Evolutionary conservation across 345 rosid species (phyloP).

Genomic region (Brassica incana): DNA sequence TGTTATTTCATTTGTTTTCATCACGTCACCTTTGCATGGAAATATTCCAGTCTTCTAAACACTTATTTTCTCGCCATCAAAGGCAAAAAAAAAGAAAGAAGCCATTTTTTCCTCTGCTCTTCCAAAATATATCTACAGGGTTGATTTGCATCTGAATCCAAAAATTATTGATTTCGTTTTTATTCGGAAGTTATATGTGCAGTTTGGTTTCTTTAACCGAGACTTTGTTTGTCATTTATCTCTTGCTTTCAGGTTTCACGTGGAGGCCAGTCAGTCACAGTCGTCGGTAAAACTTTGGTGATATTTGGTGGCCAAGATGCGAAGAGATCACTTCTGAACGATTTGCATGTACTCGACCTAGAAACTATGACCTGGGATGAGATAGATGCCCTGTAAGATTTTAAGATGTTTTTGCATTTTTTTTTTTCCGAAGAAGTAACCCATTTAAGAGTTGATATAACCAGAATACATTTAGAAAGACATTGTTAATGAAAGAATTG

Average conservation of each 20-base stretch:
- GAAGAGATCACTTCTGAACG: conserved; percentile 84
- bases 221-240: conserved; percentile 13
- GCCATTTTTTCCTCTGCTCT: conserved; percentile 10
- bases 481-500: conserved; percentile 15
- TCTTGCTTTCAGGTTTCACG: conserved; percentile 75
- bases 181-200: not conserved
- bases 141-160: conserved; percentile 11
- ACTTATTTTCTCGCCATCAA: not conserved
- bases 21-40: conserved; percentile 17
- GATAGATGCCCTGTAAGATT: conserved; percentile 86
- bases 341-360: conserved; percentile 93
- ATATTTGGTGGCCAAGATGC: conserved; percentile 99
- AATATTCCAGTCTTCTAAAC: conserved; percentile 20
- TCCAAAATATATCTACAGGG: not conserved
- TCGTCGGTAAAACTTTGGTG: conserved; percentile 80
- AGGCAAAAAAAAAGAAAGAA: not conserved
- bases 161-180: not conserved
- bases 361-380: conserved; percentile 99
- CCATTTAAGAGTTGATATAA: conserved; percentile 1
- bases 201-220: conserved; percentile 8
- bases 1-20: conserved; percentile 1
- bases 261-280: conserved; percentile 94
- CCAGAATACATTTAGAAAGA: conserved; percentile 14
- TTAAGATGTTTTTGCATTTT: not conserved
- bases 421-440: conserved; percentile 2